Base-by-base conservation (phyloP, 2,329 filamentous ascomycete genomes). In the Blastomyces parvus region DNA sequence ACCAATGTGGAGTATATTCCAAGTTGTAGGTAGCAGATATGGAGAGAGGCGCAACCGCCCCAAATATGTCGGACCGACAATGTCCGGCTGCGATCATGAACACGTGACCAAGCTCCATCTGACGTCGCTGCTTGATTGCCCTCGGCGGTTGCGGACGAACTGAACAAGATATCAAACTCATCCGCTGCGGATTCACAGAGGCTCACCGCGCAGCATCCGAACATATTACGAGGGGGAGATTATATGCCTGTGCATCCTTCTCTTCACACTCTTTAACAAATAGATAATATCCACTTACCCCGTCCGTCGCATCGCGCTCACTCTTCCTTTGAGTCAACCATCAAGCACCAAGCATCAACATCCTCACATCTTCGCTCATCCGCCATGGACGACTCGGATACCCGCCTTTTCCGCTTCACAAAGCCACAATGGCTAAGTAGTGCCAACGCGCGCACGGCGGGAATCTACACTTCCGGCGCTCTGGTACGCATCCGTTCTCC, bases 371-470 rank as follows among this genome's bases (percentile, higher is more conserved):
- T 25, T 58, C 44, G 7, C 22, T 22, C 33, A 14, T 19, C 52
- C 56, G 65, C 13, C 62, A 76, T 78, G 73, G 75, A 79, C 69
- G 73, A 74, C 69, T 79, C 81, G 42, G 79, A 78, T 68, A 78
- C 83, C 72, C 80, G 84, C 64, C 82, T 88, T 66, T 89, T 87
- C 77, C 85, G 85, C 70, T 88, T 87, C 74, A 81, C 84, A 55
- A 85, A 85, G 76, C 86, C 86, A 2, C 79, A 83, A 74, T 88
- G 86, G 83, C 76, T 88, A 56, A 88, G 86, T 74, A 87, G 82
- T 75, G 81, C 84, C 66, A 83, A 82, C 71, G 82, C 84, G 62
- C 79, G 86, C 67, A 87, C 82, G 61, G 81, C 83, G 68, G 86
- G 86, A 74, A 84, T 89, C 74, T 88, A 88, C 77, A 73, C 80